Percentiles rank a stretch among this genome's conserved stretches.
Evolutionary conservation across 345 rosid species (phyloP).

Genomic region (Pistacia atlantica): DNA sequence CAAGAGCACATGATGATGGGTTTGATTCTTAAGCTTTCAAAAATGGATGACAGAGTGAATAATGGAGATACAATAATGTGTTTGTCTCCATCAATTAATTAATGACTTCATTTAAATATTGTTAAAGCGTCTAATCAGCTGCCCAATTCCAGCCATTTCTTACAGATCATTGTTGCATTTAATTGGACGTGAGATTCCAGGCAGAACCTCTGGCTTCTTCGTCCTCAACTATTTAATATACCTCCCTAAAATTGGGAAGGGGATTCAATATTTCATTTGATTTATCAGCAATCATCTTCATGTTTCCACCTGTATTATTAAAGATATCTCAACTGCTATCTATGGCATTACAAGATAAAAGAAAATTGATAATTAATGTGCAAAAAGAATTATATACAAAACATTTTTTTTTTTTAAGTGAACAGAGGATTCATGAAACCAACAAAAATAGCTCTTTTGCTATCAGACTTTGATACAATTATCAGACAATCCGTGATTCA

Average conservation of each 20-base stretch:
- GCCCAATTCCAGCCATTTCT: slow-evolving; percentile 25
- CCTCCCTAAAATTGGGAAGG: no score
- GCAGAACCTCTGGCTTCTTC: background rate
- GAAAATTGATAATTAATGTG: background rate
- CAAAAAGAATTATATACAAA: background rate
- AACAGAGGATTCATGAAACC: slow-evolving; percentile 24
- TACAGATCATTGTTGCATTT: no score
- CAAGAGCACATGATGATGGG: slow-evolving; percentile 18
- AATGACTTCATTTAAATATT: no score
- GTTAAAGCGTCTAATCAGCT: slow-evolving; percentile 15
- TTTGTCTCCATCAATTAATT: no score
- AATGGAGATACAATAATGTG: background rate
- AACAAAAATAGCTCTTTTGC: slow-evolving; percentile 3
- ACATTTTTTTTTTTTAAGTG: background rate
- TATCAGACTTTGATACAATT: slow-evolving; percentile 27
- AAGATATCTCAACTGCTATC: background rate
- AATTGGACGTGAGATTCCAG: no score
- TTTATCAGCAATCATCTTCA: background rate
- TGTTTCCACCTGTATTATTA: background rate
- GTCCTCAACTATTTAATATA: background rate
- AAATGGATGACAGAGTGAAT: background rate
- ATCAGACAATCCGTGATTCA: slow-evolving; percentile 9
- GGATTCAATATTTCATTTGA: no score
- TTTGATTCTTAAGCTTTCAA: background rate
- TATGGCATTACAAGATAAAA: background rate